Conservation (phyloP, 129 eudicot species). For the Artemisia tridentata region DNA sequence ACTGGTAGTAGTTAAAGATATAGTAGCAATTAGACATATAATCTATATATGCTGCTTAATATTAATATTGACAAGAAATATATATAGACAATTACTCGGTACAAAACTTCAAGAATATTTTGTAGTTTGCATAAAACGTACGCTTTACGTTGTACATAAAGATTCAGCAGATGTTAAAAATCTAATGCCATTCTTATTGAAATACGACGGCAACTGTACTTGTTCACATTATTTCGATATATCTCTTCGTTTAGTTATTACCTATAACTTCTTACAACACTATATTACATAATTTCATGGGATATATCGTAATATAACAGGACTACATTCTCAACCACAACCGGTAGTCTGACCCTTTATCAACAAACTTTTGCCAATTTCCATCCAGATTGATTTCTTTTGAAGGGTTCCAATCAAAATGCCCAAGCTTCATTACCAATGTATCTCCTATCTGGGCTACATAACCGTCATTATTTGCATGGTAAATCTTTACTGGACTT, state of each 20-base stretch:
- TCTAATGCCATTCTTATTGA: neutral
- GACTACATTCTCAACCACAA: constrained; percentile 50
- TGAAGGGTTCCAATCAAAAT: constrained; percentile 57
- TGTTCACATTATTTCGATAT: neutral
- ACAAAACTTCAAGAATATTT: too few species aligned
- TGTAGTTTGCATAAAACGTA: too few species aligned
- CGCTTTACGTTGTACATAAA: too few species aligned
- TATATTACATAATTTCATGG: neutral
- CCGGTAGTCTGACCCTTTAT: constrained; percentile 56
- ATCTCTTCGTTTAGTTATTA: neutral
- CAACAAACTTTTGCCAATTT: constrained; percentile 60
- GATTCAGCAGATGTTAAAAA: too few species aligned
- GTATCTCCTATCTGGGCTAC: constrained; percentile 54
- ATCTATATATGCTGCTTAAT: too few species aligned
- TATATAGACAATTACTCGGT: too few species aligned
- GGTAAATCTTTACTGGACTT: constrained; percentile 56
- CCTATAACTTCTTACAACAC: neutral
- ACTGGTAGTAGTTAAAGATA: too few species aligned
- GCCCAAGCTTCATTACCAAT: constrained; percentile 59
- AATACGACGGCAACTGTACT: neutral
- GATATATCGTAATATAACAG: neutral
- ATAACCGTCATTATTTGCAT: constrained; percentile 53
- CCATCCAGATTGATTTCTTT: constrained; percentile 57
- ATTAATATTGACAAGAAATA: too few species aligned
- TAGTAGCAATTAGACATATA: too few species aligned